Evolutionary conservation across 2,329 filamentous ascomycete genomes (phyloP), one percentile per base, ranked within the genome.

Genomic region (Exophiala oligosperma): DNA sequence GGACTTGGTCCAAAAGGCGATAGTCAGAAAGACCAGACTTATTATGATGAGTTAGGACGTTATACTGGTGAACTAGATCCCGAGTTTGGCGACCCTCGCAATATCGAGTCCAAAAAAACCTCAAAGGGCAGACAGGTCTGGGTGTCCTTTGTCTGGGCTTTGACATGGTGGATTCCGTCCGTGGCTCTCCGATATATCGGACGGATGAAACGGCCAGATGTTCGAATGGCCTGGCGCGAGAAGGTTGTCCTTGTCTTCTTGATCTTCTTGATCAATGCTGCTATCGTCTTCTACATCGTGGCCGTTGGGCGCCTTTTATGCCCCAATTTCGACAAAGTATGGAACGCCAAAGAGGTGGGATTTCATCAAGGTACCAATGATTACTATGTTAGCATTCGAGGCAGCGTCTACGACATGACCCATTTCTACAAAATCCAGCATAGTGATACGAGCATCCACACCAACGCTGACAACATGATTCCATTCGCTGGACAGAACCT

Each of bases 151-250:
- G 90, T 94, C 2, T 97, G 92, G 92, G 83, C 84, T 1, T 65
- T 95, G 49, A 99, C 94, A 0, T 97, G 91, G 72, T 97, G 90
- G 89, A 94, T 97, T 65, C 94, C 94, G 0, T 97, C 93, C 0
- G 89, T 91, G 49, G 65, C 90, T 1, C 84, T 99, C 14, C 83
- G 84, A n/a, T 88, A 81, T 59, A 70, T 97, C 57, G 94, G 94
- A 32, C 90, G 93, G 23, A 99, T 99, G 94, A 95, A 96, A 76
- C 87, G 94, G 55, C 94, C 92, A 1, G 94, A 99, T 75, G 91
- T 99, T 7, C 90, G 94, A 26, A 90, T 97, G 85, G 94, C 94
- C 0, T 99, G 94, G 94, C 85, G 94, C 74, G 94, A 99, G 70
- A 99, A 99, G 75, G 52, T 99, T 9, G 88, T 94, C 0, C 79